phyloP scores from a whole-genome alignment of 1,139 yeast genomes.

The Yamadazyma atmosphaerica region DNA sequence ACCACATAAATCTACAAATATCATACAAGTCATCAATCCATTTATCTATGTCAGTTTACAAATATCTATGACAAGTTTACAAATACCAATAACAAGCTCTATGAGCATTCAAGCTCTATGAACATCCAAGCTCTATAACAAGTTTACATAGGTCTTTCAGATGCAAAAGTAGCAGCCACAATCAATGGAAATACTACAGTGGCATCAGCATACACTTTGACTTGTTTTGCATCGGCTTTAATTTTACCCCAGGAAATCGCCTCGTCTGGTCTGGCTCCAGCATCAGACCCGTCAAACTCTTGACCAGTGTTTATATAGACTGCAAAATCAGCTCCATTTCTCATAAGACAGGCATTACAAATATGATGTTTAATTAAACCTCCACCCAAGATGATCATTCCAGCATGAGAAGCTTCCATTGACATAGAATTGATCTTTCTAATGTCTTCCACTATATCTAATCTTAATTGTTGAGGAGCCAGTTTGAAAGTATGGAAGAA shows the following conservation, averaged over 20 bases:
- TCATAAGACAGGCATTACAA: constrained; percentile 96
- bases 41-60: too few relatives aligned
- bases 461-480: constrained; percentile 81
- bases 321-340: constrained; percentile 98
- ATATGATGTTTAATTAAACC: constrained; percentile 96
- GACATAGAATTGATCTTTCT: constrained; percentile 88
- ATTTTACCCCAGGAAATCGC: constrained; percentile 99
- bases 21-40: too few relatives aligned
- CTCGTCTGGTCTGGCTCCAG: constrained; percentile 99
- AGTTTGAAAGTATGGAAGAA: constrained; percentile 97
- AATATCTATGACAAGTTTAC: too few relatives aligned
- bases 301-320: constrained; percentile 97
- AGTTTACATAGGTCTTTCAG: too few relatives aligned
- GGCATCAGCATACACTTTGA: constrained; percentile 95
- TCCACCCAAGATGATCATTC: constrained; percentile 95
- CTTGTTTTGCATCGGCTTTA: constrained; percentile 87
- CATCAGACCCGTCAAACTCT: constrained; percentile 98
- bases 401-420: constrained; percentile 94
- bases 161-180: constrained; percentile 96
- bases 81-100: too few relatives aligned
- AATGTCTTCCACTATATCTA: constrained; percentile 93
- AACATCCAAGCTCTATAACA: too few relatives aligned
- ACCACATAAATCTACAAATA: background rate
- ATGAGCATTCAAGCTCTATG: too few relatives aligned
- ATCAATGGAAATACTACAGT: constrained; percentile 92